A percentile compares a stretch with the other conserved stretches of the same genome.
Conservation (phyloP, 2,329 filamentous ascomycete species). For the Penicillium sp. region DNA sequence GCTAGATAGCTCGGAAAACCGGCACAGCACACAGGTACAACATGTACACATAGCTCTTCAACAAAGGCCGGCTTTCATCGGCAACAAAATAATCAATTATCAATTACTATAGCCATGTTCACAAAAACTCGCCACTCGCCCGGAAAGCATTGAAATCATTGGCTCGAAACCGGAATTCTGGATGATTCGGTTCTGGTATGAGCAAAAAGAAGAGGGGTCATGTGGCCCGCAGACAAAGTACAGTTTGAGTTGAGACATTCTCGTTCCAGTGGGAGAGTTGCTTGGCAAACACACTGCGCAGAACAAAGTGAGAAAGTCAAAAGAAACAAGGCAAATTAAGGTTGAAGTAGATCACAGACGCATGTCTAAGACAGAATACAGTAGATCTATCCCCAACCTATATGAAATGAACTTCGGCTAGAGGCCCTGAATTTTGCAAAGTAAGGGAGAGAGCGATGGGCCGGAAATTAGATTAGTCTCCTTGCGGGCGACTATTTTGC, state of each 20-base stretch:
- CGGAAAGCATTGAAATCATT: background rate
- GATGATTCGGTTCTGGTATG: conserved; percentile 3
- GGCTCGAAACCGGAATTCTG: background rate
- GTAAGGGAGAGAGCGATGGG: background rate
- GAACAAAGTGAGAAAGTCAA: background rate
- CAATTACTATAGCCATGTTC: background rate
- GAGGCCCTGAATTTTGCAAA: background rate
- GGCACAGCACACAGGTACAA: background rate
- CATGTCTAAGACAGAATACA: conserved; percentile 4
- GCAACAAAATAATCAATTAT: background rate
- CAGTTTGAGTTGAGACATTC: background rate
- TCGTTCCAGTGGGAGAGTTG: background rate
- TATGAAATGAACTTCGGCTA: background rate
- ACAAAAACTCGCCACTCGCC: background rate
- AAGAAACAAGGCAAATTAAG: background rate
- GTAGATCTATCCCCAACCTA: background rate
- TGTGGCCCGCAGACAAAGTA: background rate
- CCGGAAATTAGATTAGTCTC: background rate
- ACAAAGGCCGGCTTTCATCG: background rate
- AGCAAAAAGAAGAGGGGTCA: background rate
- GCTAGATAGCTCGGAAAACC: background rate
- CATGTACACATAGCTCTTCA: too few relatives aligned
- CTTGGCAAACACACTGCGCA: too few relatives aligned
- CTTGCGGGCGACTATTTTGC: background rate
- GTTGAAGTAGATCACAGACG: background rate